These are phyloP conservation scores for Calonectria pseudoturangicola DNA, from an alignment of 2,329 filamentous ascomycete species.

Conservation along the genomic window DNA sequence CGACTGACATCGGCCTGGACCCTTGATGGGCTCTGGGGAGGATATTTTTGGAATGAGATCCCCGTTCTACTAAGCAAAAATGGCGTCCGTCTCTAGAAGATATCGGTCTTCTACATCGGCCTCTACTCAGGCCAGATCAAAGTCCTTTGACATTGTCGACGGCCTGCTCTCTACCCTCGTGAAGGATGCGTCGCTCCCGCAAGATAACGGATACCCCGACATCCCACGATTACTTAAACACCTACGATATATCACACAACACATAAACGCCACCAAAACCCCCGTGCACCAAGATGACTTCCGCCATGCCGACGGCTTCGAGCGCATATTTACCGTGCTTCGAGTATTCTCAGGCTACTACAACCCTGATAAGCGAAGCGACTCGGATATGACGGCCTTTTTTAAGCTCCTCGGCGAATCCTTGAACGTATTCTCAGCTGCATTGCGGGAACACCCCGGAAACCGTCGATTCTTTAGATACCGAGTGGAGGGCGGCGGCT, in stretches of 20 bases:
- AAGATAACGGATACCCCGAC: constrained; percentile 68
- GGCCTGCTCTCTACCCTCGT: constrained; percentile 70
- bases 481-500: constrained; percentile 85
- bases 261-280: constrained; percentile 70
- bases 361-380: constrained; percentile 76
- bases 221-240: constrained; percentile 70
- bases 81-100: constrained; percentile 72
- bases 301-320: constrained; percentile 86
- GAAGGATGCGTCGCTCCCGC: constrained; percentile 56
- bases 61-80: constrained; percentile 58
- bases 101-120: constrained; percentile 80
- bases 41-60: constrained; percentile 54
- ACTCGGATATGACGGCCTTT: constrained; percentile 78
- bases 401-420: constrained; percentile 82
- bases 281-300: constrained; percentile 84
- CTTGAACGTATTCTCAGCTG: constrained; percentile 84
- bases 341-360: constrained; percentile 85
- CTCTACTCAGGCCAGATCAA: constrained; percentile 74
- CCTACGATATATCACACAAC: constrained; percentile 80
- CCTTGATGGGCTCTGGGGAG: constrained; percentile 61
- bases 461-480: constrained; percentile 92
- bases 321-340: constrained; percentile 81
- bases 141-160: constrained; percentile 76
- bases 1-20: constrained; percentile 58
- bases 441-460: constrained; percentile 85